Percentiles rank a stretch among this genome's conserved stretches.
Conservation (phyloP, 768 basidiomycete species). For the Boletus rex-veris region DNA sequence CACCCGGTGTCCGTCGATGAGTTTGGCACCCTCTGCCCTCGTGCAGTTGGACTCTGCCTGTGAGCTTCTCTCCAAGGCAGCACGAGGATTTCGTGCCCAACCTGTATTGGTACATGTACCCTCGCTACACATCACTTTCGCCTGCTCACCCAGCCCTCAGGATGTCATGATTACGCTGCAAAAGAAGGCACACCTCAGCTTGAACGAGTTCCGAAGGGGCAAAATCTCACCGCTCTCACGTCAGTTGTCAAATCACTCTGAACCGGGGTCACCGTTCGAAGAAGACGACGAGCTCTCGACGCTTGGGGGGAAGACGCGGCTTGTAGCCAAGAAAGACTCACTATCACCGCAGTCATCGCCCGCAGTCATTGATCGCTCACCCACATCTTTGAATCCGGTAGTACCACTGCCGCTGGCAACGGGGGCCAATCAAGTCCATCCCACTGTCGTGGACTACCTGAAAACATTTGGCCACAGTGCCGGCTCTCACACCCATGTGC, state of each 20-base stretch:
- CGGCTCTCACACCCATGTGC: conserved; percentile 17
- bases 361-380: conserved; percentile 54
- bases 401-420: conserved; percentile 65
- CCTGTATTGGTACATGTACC: conserved; percentile 53
- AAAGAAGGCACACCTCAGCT: conserved; percentile 60
- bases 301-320: conserved; percentile 62
- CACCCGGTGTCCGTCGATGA: conserved; percentile 76
- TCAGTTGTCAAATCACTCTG: conserved; percentile 33
- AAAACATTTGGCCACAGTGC: conserved; percentile 48
- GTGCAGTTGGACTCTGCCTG: conserved; percentile 73
- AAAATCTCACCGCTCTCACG: conserved; percentile 43
- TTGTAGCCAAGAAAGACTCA: conserved; percentile 60
- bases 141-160: conserved; percentile 33
- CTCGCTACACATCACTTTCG: neutral
- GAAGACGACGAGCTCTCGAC: conserved; percentile 63
- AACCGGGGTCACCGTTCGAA: conserved; percentile 42
- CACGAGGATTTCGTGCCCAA: conserved; percentile 58
- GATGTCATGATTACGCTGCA: conserved; percentile 62
- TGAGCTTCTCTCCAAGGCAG: conserved; percentile 68
- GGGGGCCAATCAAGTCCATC: conserved; percentile 50
- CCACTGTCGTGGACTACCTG: conserved; percentile 65
- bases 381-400: conserved; percentile 66
- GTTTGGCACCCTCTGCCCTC: conserved; percentile 69
- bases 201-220: conserved; percentile 62
- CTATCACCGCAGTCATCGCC: conserved; percentile 46